phyloP scores from a whole-genome alignment of 108 stramenopile genomes.

The Schizochytrium sp. region DNA sequence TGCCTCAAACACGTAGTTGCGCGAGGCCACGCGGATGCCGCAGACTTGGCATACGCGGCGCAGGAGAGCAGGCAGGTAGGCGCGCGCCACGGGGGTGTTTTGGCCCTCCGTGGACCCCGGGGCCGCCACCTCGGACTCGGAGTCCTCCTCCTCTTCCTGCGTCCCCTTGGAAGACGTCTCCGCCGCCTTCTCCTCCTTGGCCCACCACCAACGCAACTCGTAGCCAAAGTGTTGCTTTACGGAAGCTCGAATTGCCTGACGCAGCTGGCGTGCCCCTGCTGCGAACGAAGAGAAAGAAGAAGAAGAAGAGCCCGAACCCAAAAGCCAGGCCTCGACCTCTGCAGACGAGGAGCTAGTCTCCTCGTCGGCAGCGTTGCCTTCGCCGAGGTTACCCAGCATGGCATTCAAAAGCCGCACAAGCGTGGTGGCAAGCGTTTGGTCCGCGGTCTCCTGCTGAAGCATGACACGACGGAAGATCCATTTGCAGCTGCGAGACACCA shows the following conservation, averaged over 20 bases:
- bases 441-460: neutral
- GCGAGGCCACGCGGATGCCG: conserved; percentile 40
- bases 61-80: neutral
- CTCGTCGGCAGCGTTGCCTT: neutral
- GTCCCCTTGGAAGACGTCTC: neutral
- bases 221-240: neutral
- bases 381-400: neutral
- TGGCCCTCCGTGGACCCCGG: conserved; percentile 48
- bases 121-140: conserved; percentile 62
- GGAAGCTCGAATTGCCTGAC: neutral
- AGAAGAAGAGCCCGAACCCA: neutral
- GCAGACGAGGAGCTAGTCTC: neutral
- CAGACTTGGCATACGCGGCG: conserved; percentile 25
- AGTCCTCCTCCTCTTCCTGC: neutral
- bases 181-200: neutral
- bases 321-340: neutral
- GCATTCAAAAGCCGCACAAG: neutral
- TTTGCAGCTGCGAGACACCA: conserved; percentile 83
- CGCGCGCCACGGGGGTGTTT: neutral
- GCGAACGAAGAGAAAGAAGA: neutral
- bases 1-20: conserved; percentile 36
- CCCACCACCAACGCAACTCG: neutral
- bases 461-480: conserved; percentile 34
- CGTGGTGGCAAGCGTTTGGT: neutral
- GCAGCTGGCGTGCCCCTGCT: neutral